Base-by-base conservation (phyloP, 1,284 basidiomycete species). In the Heterobasidion annosum region DNA sequence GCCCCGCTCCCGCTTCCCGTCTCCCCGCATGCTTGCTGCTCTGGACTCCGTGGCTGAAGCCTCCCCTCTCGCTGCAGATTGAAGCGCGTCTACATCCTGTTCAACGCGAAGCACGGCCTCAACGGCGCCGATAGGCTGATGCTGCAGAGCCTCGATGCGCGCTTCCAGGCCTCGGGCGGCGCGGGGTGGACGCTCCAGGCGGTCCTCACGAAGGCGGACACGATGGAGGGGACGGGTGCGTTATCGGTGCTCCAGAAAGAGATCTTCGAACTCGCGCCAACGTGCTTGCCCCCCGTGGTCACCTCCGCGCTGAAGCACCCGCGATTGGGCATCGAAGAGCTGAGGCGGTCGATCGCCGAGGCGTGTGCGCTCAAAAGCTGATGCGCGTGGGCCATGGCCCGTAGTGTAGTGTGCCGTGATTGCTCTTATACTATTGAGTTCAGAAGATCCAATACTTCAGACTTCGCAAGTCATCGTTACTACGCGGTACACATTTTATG, bases 141-240 rank as follows among this genome's bases (percentile, higher is more conserved):
- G 85, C 74, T 90, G 2, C 56, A 64, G 19, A 71, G 73, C 56
- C 73, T 83, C 44, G 78, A 79, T 37, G 54, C 57, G n/a, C 65
- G 60, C 42, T 64, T 65, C 54, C 67, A 76, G 49, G 63, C 69
- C 9, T 67, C 67, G 3, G 65, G 65, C 3, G 72, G 73, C 8
- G 66, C 65, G 1, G 71, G 70, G 47, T 81, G 79, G 64, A 81
- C 83, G 0, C 64, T 89, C 0, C 88, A 90, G 62, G 74, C 84
- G 1, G 70, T 90, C 52, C 75, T 90, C 61, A 89, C 88, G 25
- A 89, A 88, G 67, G 74, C 74, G 1, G 88, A 90, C 64, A 67
- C 65, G 4, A 16, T 16, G 5, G 15, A 13, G 45, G 63, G 66
- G n/a, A 65, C 72, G 52, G 59, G 60, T 19, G 62, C 61, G 37